Evolutionary conservation across 2,329 filamentous ascomycete genomes (phyloP), one percentile per base, ranked within the genome.

Genomic region (Fusarium haematococcum): DNA sequence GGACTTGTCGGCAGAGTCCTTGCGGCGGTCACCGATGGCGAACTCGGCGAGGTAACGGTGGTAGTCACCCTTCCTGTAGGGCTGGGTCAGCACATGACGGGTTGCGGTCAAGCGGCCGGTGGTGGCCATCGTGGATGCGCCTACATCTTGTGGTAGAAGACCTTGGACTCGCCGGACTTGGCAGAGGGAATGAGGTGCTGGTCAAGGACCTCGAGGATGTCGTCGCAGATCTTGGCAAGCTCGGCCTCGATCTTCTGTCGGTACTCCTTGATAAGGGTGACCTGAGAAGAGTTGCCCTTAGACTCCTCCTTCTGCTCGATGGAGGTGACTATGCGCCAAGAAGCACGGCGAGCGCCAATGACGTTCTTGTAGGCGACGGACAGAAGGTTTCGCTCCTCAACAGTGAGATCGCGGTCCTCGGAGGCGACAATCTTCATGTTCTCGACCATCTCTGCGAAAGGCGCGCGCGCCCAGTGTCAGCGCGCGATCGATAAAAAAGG

Each of bases 361-460:
- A 99, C 97, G 88, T 99, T 99, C 94, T 99, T 99, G 93, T 99
- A 99, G 85, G 97, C 97, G 83, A 98, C 97, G 77, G 95, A 98
- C 78, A 99, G 93, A 77, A 99, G 94, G 89, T 98, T 98, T 87
- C 97, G 95, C 92, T 99, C 97, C 86, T 98, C 97, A 81, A 98
- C 96, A 77, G 92, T 93, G 82, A 96, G 92, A 87, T 95, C 94
- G 81, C 90, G 90, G 80, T 90, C 91, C 80, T 92, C 85, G 88
- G 97, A 97, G 87, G 96, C 96, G 82, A 98, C 97, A 93, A 98
- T 95, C 95, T 98, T 98, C 97, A 98, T 98, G 90, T 96, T 98
- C 84, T 92, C 95, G 81, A 98, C 97, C 97, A 98, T 98, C 89
- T 98, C 97, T 74, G 63, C 25, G 41, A 62, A 41, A 96, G 83